Conservation (phyloP, 352 stramenopile species). For the Globisporangium parvum region DNA sequence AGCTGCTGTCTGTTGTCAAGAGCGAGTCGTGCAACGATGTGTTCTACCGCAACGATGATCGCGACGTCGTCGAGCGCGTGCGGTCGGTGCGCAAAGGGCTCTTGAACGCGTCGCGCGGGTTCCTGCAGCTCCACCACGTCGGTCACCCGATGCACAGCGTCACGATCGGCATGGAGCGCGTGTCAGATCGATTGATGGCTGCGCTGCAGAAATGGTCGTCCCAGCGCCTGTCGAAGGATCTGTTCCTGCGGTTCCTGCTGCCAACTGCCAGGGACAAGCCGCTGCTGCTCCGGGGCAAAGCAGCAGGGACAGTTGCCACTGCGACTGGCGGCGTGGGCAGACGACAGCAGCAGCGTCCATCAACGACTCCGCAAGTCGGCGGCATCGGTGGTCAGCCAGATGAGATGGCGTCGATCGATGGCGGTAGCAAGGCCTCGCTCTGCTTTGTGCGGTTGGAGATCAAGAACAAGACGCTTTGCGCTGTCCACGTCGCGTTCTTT, state of each 20-base stretch:
- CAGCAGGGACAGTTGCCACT: constrained; percentile 7
- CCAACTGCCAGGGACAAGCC: constrained; percentile 8
- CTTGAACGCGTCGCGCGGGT: constrained; percentile 21
- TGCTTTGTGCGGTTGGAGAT: constrained; percentile 81
- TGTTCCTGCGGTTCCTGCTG: constrained; percentile 77
- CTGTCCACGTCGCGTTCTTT: constrained; percentile 85
- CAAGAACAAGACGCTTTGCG: constrained; percentile 73
- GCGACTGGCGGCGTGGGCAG: constrained; percentile 6
- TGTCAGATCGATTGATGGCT: constrained; percentile 44
- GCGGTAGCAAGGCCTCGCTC: constrained; percentile 48
- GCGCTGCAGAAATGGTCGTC: constrained; percentile 74
- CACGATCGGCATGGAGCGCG: constrained; percentile 48
- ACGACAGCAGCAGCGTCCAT: constrained; percentile 26
- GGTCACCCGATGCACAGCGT: constrained; percentile 24
- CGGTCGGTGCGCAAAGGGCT: constrained; percentile 22
- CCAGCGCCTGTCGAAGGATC: constrained; percentile 66
- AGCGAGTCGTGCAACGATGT: constrained; percentile 51
- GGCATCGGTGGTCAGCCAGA: constrained; percentile 4
- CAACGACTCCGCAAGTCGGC: constrained; percentile 7
- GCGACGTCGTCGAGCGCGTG: constrained; percentile 22
- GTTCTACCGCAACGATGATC: constrained; percentile 58
- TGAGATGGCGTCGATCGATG: constrained; percentile 12
- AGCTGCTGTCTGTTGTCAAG: constrained; percentile 70
- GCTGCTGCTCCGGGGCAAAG: constrained; percentile 14
- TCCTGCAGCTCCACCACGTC: constrained; percentile 26